Percentiles rank a stretch among this genome's conserved stretches.
phyloP scores from a whole-genome alignment of 2,329 filamentous ascomycete genomes.

The Curvularia verruculosa region DNA sequence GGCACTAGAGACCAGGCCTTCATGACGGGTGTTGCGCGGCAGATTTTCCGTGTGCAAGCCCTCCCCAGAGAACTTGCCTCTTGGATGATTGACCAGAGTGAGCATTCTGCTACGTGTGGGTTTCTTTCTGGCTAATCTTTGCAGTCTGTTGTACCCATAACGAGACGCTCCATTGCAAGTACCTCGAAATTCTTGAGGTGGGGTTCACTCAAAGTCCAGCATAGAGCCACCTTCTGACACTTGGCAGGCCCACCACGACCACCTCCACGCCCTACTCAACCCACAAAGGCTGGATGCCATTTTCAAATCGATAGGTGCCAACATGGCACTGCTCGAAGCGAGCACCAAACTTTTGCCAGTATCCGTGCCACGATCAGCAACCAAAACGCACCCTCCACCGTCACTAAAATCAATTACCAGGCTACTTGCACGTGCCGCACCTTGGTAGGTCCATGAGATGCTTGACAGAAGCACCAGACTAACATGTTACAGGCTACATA shows the following conservation, averaged over 20 bases:
- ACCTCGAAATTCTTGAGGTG: constrained; percentile 41
- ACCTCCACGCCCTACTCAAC: constrained; percentile 49
- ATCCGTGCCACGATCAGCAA: constrained; percentile 15
- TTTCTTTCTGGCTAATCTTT: constrained; percentile 19
- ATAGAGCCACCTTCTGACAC: constrained; percentile 9
- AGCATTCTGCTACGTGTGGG: not conserved
- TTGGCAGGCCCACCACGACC: constrained; percentile 22
- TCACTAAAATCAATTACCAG: constrained; percentile 30
- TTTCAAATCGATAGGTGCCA: constrained; percentile 65
- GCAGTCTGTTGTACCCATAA: constrained; percentile 40
- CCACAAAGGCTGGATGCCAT: constrained; percentile 55
- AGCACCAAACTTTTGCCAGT: constrained; percentile 12
- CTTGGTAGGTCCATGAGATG: constrained; percentile 25
- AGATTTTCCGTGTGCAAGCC: constrained; percentile 45
- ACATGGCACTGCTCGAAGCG: constrained; percentile 11
- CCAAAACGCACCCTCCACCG: constrained; percentile 22
- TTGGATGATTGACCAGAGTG: constrained; percentile 53
- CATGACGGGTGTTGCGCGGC: constrained; percentile 50
- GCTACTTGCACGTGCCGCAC: constrained; percentile 35
- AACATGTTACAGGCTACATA: constrained; percentile 26
- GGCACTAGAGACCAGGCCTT: constrained; percentile 49
- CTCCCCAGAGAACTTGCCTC: constrained; percentile 48
- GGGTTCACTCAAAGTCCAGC: not conserved
- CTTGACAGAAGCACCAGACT: constrained; percentile 1
- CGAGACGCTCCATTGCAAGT: constrained; percentile 47